A percentile compares a stretch with the other conserved stretches of the same genome.
These are phyloP conservation scores for Zhuliangozyma parablackwelliae DNA, from an alignment of 1,139 yeast species.

Conservation along the genomic window DNA sequence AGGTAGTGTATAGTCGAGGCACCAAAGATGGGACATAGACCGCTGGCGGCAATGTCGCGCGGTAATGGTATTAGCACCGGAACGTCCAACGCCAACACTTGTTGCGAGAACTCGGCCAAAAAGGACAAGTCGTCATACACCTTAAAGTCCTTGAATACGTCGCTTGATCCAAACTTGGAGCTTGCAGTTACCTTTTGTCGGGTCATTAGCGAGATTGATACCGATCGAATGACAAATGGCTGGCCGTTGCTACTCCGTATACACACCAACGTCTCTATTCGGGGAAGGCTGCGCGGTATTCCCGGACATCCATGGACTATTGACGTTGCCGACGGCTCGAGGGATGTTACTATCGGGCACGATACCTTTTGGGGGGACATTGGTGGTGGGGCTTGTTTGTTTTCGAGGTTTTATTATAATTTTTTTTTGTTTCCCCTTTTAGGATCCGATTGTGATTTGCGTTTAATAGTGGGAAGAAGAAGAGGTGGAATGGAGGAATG, in stretches of 20 bases:
- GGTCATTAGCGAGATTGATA: conserved; percentile 35
- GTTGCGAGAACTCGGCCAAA: conserved; percentile 30
- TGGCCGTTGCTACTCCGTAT: conserved; percentile 34
- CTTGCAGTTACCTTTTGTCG: conserved; percentile 37
- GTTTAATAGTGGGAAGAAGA: too few species aligned
- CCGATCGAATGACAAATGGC: conserved; percentile 36
- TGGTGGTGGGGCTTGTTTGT: conserved; percentile 5
- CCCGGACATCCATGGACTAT: conserved; percentile 63
- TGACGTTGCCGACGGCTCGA: conserved; percentile 46
- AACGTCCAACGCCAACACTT: conserved; percentile 50
- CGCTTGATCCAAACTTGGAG: conserved; percentile 41
- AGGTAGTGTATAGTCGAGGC: conserved; percentile 37
- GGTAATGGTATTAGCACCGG: conserved; percentile 61
- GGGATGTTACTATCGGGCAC: conserved; percentile 27
- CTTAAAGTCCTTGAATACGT: conserved; percentile 30
- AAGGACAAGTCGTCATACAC: conserved; percentile 39
- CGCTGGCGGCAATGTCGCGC: conserved; percentile 46
- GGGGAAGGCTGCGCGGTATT: conserved; percentile 52
- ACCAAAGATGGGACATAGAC: conserved; percentile 35
- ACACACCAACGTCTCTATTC: conserved; percentile 41
- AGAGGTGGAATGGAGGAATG: too few species aligned
- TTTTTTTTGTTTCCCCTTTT: too few species aligned
- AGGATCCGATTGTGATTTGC: too few species aligned
- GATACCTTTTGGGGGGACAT: conserved; percentile 4
- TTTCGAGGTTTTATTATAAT: too few species aligned